Evolutionary conservation across 2,329 filamentous ascomycete species (phyloP).

Genomic region (Verticillium zaregamsianum): DNA sequence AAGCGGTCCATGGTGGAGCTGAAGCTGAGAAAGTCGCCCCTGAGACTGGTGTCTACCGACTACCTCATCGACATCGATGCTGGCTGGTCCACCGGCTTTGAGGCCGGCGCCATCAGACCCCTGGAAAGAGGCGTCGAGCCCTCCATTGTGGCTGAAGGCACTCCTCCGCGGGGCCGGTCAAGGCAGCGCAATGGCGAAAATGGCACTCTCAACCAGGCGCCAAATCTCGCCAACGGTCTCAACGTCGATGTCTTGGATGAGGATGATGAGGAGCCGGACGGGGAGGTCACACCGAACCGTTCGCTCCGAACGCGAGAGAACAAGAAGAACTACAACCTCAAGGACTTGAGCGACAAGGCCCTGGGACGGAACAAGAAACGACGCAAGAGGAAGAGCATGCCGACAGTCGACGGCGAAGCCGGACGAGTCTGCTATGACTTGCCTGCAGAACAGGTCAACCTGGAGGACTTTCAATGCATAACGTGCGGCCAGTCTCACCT

Average conservation of each 20-base stretch:
- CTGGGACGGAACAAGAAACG: conserved; percentile 48
- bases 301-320: conserved; percentile 44
- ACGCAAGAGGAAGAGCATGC: conserved; percentile 23
- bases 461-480: conserved; percentile 48
- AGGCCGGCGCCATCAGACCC: conserved; percentile 20
- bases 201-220: not conserved
- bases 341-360: conserved; percentile 53
- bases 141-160: conserved; percentile 32
- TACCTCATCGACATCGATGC: conserved; percentile 46
- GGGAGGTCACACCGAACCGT: conserved; percentile 47
- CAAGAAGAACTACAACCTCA: conserved; percentile 56
- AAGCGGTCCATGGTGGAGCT: conserved; percentile 24
- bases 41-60: conserved; percentile 27
- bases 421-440: conserved; percentile 40
- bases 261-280: conserved; percentile 39
- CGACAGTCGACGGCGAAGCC: conserved; percentile 35
- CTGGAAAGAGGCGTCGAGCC: conserved; percentile 38
- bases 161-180: not conserved
- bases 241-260: conserved; percentile 20
- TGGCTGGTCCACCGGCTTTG: conserved; percentile 39
- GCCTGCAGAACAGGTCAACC: conserved; percentile 37
- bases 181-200: conserved; percentile 4
- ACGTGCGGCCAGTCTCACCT: conserved; percentile 44
- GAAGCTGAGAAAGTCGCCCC: conserved; percentile 18
- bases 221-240: conserved; percentile 5